Conservation (phyloP, 2,329 filamentous ascomycete genomes). For the Trichoderma koningiopsis region DNA sequence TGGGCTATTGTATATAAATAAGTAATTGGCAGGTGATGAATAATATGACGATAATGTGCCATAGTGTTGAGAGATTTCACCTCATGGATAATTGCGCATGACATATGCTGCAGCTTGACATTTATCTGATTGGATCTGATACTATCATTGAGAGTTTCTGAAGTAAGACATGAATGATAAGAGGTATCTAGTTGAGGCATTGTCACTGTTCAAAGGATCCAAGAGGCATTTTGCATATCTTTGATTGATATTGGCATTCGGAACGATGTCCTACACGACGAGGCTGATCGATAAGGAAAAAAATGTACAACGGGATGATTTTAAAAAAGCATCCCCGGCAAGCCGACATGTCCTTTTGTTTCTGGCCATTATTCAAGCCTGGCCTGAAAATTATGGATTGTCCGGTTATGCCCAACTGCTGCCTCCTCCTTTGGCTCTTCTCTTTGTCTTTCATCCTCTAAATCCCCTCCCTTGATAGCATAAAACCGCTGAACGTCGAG, state of each 20-base stretch:
- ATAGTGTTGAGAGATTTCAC: background rate
- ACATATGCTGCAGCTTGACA: background rate
- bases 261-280: conserved; percentile 38
- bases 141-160: too few species aligned
- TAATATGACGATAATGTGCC: background rate
- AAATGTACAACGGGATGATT: conserved; percentile 44
- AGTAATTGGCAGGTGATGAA: background rate
- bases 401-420: conserved; percentile 14
- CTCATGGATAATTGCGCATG: background rate
- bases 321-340: conserved; percentile 28
- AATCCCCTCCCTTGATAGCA: background rate
- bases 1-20: background rate
- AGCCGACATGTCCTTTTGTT: conserved; percentile 24
- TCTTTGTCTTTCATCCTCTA: background rate
- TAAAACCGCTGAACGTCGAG: background rate
- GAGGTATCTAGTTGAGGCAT: background rate
- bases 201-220: background rate
- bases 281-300: conserved; percentile 36
- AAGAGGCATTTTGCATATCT: conserved; percentile 14
- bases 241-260: conserved; percentile 37
- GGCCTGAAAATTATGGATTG: conserved; percentile 21
- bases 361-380: conserved; percentile 15
- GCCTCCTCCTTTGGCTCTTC: conserved; percentile 7
- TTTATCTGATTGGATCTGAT: background rate
- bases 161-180: background rate